Percentiles rank a stretch among this genome's conserved stretches.
These are phyloP conservation scores for Besnoitia besnoiti DNA, from an alignment of 169 alveolate species.

Conservation along the genomic window DNA sequence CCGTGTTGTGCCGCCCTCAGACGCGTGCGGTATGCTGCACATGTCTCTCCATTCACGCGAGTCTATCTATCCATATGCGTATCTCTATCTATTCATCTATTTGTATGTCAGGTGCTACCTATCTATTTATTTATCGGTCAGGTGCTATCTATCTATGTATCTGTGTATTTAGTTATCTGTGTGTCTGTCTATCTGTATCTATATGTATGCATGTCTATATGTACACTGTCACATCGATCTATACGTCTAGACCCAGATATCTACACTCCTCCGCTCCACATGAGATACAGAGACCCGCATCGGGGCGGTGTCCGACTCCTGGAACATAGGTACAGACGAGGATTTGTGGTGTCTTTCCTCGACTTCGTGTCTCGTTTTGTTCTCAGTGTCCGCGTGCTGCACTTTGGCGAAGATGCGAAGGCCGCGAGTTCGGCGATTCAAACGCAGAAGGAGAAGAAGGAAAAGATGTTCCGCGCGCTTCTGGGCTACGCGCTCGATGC, in stretches of 20 bases:
- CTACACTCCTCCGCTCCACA: no score
- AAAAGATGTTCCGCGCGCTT: neutral
- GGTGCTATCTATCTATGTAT: neutral
- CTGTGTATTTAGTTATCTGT: neutral
- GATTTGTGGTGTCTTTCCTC: neutral
- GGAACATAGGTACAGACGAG: no score
- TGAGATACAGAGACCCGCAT: no score
- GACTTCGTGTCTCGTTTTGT: neutral
- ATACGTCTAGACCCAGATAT: neutral
- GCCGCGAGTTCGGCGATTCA: no score
- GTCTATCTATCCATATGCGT: neutral
- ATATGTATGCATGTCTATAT: neutral
- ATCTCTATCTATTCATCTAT: neutral
- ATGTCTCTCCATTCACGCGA: no score
- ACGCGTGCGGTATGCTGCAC: no score
- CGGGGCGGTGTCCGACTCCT: no score
- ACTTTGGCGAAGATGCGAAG: neutral
- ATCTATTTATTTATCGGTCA: neutral
- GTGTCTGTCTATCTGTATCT: neutral
- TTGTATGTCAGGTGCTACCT: neutral
- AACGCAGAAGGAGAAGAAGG: neutral
- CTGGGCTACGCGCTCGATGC: slow-evolving; percentile 38
- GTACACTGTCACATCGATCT: neutral
- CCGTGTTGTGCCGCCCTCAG: no score
- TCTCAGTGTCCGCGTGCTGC: neutral